Base-by-base conservation (phyloP, 2,329 filamentous ascomycete genomes). In the Thelonectria blattea region DNA sequence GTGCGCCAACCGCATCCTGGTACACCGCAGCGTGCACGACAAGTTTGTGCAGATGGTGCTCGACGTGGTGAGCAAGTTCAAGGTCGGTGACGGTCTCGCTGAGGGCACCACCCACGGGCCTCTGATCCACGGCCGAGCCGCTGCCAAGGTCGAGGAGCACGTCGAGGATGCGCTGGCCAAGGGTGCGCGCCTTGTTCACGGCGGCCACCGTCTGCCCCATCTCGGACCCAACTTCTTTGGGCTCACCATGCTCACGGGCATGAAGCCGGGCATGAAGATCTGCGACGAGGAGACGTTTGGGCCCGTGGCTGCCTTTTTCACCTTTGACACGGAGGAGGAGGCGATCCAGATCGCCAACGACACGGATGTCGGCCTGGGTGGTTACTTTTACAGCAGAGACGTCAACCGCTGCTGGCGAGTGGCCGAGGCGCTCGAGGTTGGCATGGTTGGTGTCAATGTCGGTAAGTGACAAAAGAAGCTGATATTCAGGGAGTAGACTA, bases 241-340 rank as follows among this genome's bases (percentile, higher is more conserved):
- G 63, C 85, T 87, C 0, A 91, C 89, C 0, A 87, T 91, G 32
- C 81, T 92, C 58, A 83, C 86, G 24, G 85, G 85, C 54, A 90
- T 90, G 85, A 90, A 77, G 49, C 79, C 80, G 60, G 83, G 87
- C 37, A 92, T 91, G 89, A 77, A 82, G 60, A 77, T 91, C 50
- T 83, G 86, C 24, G 78, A 79, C 2, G 89, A 92, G 68, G 89
- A 91, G 75, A 91, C 88, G 0, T 91, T 92, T 66, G 89, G 89
- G 1, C 89, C 89, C 5, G 84, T 91, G 2, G 89, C 88, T 0
- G 88, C 86, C 1, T 75, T 91, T 12, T 91, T 91, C 77, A 79
- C 82, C 20, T 91, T 91, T 73, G 81, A 89, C 41, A 87, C 83
- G 69, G 86, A 87, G 73, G 85, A 87, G 52, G 88, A 92, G 63